Base-by-base conservation (phyloP, 345 rosid genomes). In the Eucalyptus pauciflora region DNA sequence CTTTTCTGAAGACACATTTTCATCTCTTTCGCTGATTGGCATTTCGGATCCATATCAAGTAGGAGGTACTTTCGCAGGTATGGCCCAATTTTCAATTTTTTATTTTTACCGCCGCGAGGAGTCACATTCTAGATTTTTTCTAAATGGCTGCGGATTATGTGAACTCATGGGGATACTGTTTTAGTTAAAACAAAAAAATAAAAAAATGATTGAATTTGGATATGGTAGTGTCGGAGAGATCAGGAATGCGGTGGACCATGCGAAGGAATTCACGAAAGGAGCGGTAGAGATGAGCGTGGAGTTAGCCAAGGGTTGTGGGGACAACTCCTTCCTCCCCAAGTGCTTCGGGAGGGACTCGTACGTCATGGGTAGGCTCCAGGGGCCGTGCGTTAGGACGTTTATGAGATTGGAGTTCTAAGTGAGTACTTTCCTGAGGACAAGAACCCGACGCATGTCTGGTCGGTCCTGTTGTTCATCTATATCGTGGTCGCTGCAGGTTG, bases 371-470 rank as follows among this genome's bases (percentile, higher is more conserved):
- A 93, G 86, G 91, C 86, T 92, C 64, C 90, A 90, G 87, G 89
- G 88, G 76, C 93, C 91, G 43, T 90, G 87, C 51, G 89, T 69
- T 41, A 89, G 50, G 87, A 86, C 91, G 83, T 69, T 90, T 54
- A 87, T 87, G 91, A 93, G 87, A 87, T 89, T 95, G 52, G 89
- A 83, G 80, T 60, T 31, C 91, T 94, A 76, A 92, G 92, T 80
- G 92, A 94, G 58, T 93, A 91, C 88, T 89, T 95, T 88, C 97
- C 97, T 18, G 96, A 95, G 91, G 97, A 94, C 89, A 95, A 93
- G 91, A 93, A 94, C 90, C 97, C 96, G 12, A 16, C 90, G 50
- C 95, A 93, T 90, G 94, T 92, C 31, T 94, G 93, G 94, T 94
- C 93, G 16, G 96, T 95, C 43, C 89, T 95, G 24, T 89, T 90